A percentile compares a stretch with the other conserved stretches of the same genome.
phyloP scores from a whole-genome alignment of 306 rosid genomes.

The Myrica gale region DNA sequence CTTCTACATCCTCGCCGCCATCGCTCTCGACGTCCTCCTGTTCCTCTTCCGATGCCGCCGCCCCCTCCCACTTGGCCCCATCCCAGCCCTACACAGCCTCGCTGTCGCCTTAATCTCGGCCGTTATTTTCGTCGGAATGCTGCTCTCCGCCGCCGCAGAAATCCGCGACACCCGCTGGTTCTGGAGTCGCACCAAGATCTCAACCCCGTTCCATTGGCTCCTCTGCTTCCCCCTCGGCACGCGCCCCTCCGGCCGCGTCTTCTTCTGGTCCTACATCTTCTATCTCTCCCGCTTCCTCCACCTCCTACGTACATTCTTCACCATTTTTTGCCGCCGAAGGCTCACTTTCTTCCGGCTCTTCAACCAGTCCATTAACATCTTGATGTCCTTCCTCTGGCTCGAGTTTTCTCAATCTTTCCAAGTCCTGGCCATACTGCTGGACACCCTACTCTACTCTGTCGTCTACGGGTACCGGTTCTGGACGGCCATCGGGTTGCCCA shows the following conservation, averaged over 20 bases:
- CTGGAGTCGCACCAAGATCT: conserved; percentile 57
- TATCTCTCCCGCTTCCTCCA: conserved; percentile 72
- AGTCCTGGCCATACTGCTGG: conserved; percentile 52
- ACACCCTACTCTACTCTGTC: conserved; percentile 39
- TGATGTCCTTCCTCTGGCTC: conserved; percentile 72
- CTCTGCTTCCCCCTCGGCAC: conserved; percentile 80
- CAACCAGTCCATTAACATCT: conserved; percentile 44
- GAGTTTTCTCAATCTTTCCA: conserved; percentile 76
- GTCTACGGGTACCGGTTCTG: conserved; percentile 61
- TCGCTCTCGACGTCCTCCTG: conserved; percentile 42
- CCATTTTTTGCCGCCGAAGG: conserved; percentile 46
- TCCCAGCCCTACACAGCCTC: conserved; percentile 67
- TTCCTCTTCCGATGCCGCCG: conserved; percentile 33
- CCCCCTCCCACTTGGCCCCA: conserved; percentile 47
- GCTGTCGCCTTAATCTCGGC: conserved; percentile 45
- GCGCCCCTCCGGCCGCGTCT: conserved; percentile 71
- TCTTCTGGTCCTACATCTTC: conserved; percentile 78
- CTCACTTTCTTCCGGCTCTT: conserved; percentile 48
- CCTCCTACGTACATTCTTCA: conserved; percentile 51
- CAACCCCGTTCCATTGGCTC: conserved; percentile 67
- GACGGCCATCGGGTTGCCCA: conserved; percentile 49
- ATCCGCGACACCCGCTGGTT: conserved; percentile 68
- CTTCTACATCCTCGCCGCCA: conserved; percentile 40
- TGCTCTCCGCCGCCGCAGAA: conserved; percentile 61
- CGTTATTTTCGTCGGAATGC: conserved; percentile 49